phyloP scores from a whole-genome alignment of 2,329 filamentous ascomycete species.

The Aspergillus floridensis region DNA sequence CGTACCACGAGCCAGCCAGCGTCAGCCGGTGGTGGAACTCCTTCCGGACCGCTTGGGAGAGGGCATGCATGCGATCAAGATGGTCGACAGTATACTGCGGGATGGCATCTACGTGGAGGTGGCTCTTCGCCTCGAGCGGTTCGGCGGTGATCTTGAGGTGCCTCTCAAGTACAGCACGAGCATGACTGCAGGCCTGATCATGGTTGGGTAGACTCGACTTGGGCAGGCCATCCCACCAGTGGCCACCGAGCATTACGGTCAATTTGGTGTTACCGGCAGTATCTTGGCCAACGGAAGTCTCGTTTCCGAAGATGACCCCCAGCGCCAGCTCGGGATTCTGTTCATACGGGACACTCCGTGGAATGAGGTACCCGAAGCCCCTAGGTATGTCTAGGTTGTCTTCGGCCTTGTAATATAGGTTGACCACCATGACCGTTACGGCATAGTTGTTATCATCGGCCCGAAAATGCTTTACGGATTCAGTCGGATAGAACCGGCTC shows the following conservation, averaged over 20 bases:
- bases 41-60: slow-evolving; percentile 54
- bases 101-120: slow-evolving; percentile 70
- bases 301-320: slow-evolving; percentile 88
- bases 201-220: slow-evolving; percentile 58
- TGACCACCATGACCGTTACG: slow-evolving; percentile 87
- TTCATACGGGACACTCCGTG: slow-evolving; percentile 64
- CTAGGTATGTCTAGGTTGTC: slow-evolving; percentile 58
- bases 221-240: slow-evolving; percentile 74
- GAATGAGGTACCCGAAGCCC: slow-evolving; percentile 92
- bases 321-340: slow-evolving; percentile 80
- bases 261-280: slow-evolving; percentile 70
- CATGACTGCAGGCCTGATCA: slow-evolving; percentile 67
- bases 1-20: slow-evolving; percentile 58
- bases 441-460: slow-evolving; percentile 51
- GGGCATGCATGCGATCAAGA: slow-evolving; percentile 56
- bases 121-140: slow-evolving; percentile 61
- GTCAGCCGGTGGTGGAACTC: slow-evolving; percentile 63
- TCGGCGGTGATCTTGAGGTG: slow-evolving; percentile 70
- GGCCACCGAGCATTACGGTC: slow-evolving; percentile 91
- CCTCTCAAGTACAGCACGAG: slow-evolving; percentile 65
- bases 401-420: slow-evolving; percentile 73
- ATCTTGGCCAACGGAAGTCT: slow-evolving; percentile 59
- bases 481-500: not conserved
- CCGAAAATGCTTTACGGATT: slow-evolving; percentile 19
- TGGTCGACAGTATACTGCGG: slow-evolving; percentile 89